A percentile compares a stretch with the other conserved stretches of the same genome.
These are phyloP conservation scores for Pseudogymnoascus sp. DNA, from an alignment of 2,329 filamentous ascomycete genomes.

Conservation along the genomic window DNA sequence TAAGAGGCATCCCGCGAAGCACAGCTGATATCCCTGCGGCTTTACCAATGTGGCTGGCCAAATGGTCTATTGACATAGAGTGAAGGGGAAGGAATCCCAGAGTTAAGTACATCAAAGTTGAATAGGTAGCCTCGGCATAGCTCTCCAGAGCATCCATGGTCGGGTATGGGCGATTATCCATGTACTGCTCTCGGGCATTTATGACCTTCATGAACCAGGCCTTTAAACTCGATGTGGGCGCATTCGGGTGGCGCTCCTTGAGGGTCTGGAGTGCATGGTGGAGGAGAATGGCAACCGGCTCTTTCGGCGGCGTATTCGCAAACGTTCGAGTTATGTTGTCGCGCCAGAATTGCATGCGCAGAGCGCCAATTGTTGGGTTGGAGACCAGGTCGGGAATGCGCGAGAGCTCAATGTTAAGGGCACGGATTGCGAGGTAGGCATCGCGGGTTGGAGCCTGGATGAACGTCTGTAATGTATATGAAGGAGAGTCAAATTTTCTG, in stretches of 20 bases:
- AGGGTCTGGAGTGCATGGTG: constrained; percentile 61
- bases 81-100: constrained; percentile 70
- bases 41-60: constrained; percentile 92
- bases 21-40: constrained; percentile 81
- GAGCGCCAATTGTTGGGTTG: constrained; percentile 72
- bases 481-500: constrained; percentile 82
- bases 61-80: constrained; percentile 79
- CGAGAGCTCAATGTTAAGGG: constrained; percentile 87
- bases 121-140: constrained; percentile 92
- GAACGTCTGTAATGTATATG: constrained; percentile 78
- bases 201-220: constrained; percentile 73
- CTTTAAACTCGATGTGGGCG: constrained; percentile 41
- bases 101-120: constrained; percentile 81
- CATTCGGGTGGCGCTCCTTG: constrained; percentile 33
- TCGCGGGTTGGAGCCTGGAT: constrained; percentile 66
- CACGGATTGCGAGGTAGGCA: constrained; percentile 81
- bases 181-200: constrained; percentile 69
- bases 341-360: constrained; percentile 94
- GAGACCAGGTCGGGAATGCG: constrained; percentile 84
- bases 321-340: constrained; percentile 75
- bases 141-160: constrained; percentile 66
- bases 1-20: constrained; percentile 74
- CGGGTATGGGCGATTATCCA: constrained; percentile 75
- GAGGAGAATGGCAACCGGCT: constrained; percentile 82
- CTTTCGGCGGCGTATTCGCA: constrained; percentile 69